These are phyloP conservation scores for Iris macrosiphon DNA, from an alignment of 106 monocot species.

Conservation along the genomic window DNA sequence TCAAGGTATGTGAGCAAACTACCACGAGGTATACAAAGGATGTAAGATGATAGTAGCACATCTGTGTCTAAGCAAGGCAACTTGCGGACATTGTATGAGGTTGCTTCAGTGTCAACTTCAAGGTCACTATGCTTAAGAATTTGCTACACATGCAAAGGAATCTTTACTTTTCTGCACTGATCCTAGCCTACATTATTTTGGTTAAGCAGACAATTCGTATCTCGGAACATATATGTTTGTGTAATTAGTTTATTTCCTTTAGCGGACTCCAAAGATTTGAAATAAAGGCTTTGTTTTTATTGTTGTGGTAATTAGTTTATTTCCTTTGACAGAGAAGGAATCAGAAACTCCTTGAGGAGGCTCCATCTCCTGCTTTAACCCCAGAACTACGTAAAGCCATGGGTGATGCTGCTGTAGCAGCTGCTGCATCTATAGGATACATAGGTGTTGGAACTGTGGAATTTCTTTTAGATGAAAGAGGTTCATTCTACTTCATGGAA, in stretches of 20 bases:
- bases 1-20: no score
- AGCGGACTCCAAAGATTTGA: not conserved
- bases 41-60: not conserved
- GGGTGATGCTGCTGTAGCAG: constrained; percentile 96
- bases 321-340: constrained; percentile 69
- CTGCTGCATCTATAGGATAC: constrained; percentile 91
- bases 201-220: no score
- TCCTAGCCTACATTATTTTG: not conserved
- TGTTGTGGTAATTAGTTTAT: not conserved
- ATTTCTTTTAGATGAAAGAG: constrained; percentile 91
- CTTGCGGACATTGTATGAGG: not conserved
- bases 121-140: not conserved
- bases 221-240: no score
- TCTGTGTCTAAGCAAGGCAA: not conserved
- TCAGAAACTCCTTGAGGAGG: constrained; percentile 93
- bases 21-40: not conserved
- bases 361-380: constrained; percentile 92
- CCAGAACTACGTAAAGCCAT: constrained; percentile 86
- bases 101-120: not conserved
- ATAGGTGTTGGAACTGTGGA: constrained; percentile 96
- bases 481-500: constrained; percentile 91
- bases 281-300: not conserved
- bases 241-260: no score
- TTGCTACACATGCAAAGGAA: not conserved
- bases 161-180: not conserved